Conservation (phyloP, 2,329 filamentous ascomycete species). For the Aspergillus ochraceoroseus region DNA sequence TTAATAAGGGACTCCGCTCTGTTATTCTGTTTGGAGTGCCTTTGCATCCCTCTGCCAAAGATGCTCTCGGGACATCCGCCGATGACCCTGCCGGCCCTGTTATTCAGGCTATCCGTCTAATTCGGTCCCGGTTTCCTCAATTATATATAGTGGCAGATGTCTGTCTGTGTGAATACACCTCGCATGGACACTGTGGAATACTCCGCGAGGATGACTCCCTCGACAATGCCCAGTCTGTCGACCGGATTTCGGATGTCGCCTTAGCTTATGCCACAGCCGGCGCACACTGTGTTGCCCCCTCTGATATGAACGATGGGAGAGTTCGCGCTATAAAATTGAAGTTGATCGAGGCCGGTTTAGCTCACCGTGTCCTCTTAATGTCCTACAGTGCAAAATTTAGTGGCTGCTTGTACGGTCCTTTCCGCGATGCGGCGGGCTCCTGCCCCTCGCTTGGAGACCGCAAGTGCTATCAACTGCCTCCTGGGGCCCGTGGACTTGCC, state of each 20-base stretch:
- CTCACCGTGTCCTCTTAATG: conserved; percentile 89
- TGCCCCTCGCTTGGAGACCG: conserved; percentile 88
- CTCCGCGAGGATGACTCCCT: conserved; percentile 85
- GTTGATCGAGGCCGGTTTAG: conserved; percentile 88
- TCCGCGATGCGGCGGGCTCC: conserved; percentile 92
- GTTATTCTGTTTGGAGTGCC: conserved; percentile 97
- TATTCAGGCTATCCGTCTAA: conserved; percentile 75
- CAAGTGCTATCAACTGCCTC: conserved; percentile 93
- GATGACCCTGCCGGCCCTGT: conserved; percentile 92
- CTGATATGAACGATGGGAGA: conserved; percentile 97
- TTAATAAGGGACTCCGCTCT: conserved; percentile 83
- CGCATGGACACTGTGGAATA: conserved; percentile 95
- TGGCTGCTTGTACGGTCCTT: conserved; percentile 92
- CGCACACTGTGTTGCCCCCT: conserved; percentile 93
- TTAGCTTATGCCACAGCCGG: conserved; percentile 92
- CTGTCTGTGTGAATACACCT: conserved; percentile 97
- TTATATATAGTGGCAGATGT: conserved; percentile 91
- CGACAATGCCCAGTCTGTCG: conserved; percentile 89
- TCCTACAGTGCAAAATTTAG: conserved; percentile 98
- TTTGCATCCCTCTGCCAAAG: conserved; percentile 72
- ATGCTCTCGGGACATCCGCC: conserved; percentile 83
- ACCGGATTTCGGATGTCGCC: conserved; percentile 96
- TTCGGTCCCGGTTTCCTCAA: conserved; percentile 79
- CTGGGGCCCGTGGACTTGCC: conserved; percentile 84
- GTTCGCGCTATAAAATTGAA: conserved; percentile 98